These are phyloP conservation scores for Auriscalpium orientale DNA, from an alignment of 768 basidiomycete species.

Conservation along the genomic window DNA sequence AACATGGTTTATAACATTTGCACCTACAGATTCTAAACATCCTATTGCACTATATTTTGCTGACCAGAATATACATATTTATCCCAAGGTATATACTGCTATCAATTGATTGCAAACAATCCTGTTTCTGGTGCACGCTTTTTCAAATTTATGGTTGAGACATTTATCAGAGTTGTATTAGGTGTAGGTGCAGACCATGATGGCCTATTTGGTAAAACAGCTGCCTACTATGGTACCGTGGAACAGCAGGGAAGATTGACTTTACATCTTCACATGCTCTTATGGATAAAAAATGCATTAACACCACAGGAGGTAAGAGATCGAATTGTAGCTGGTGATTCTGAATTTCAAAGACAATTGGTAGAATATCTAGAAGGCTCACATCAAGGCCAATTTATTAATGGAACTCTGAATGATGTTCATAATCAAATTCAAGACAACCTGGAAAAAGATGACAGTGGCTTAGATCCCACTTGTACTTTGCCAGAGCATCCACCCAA, in stretches of 20 bases:
- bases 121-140: slow-evolving; percentile 14
- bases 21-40: slow-evolving; percentile 15
- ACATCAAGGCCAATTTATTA: slow-evolving; percentile 10
- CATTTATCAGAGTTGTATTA: slow-evolving; percentile 11
- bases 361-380: slow-evolving; percentile 8
- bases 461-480: too few relatives aligned
- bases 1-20: slow-evolving; percentile 18
- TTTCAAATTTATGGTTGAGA: slow-evolving; percentile 2
- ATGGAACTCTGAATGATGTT: background rate
- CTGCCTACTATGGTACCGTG: slow-evolving; percentile 15
- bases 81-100: background rate
- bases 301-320: slow-evolving; percentile 15
- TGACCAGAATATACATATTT: slow-evolving; percentile 1
- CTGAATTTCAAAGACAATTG: slow-evolving; percentile 7
- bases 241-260: slow-evolving; percentile 9
- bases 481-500: too few relatives aligned
- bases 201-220: slow-evolving; percentile 13
- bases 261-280: slow-evolving; percentile 16
- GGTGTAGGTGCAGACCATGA: background rate
- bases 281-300: slow-evolving; percentile 9
- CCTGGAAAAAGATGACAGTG: too few relatives aligned
- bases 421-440: background rate
- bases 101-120: slow-evolving; percentile 8
- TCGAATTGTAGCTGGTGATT: slow-evolving; percentile 6
- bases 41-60: slow-evolving; percentile 13